Conservation (phyloP, 75 land plant genomes). For the Larix kaempferi region DNA sequence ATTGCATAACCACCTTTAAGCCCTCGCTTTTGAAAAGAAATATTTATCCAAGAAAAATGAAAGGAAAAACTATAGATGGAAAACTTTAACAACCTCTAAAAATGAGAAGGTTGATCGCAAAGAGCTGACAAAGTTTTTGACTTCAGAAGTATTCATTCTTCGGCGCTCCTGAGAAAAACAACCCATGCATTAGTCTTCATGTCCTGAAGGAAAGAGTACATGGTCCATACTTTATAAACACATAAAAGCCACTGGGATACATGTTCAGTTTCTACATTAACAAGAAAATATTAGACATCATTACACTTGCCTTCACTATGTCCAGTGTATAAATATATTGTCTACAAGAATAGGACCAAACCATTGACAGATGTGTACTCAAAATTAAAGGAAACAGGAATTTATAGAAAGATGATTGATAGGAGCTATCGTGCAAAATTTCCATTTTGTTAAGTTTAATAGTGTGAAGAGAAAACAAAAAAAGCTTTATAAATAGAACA, state of each 20-base stretch:
- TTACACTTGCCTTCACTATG: background rate
- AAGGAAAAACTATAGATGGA: too few species aligned
- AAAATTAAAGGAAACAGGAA: background rate
- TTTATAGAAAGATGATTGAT: background rate
- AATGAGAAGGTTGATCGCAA: slow-evolving; percentile 67
- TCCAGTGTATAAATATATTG: background rate
- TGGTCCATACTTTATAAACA: background rate
- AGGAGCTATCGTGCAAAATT: background rate
- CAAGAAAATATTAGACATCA: background rate
- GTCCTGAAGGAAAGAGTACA: background rate
- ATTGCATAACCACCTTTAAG: too few species aligned
- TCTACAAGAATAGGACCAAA: background rate
- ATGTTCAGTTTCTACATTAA: background rate
- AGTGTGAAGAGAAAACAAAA: background rate
- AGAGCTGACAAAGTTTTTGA: slow-evolving; percentile 59
- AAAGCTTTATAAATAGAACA: background rate
- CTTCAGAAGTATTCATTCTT: slow-evolving; percentile 69
- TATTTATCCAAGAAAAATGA: too few species aligned
- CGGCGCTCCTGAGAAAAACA: slow-evolving; percentile 69
- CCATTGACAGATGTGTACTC: background rate
- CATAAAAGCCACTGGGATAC: background rate
- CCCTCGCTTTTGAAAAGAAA: too few species aligned
- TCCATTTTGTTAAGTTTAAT: background rate
- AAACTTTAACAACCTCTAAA: too few species aligned
- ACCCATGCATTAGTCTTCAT: background rate